Conservation (phyloP, 2,329 filamentous ascomycete genomes). For the Teratosphaeria pseudoeucalypti region DNA sequence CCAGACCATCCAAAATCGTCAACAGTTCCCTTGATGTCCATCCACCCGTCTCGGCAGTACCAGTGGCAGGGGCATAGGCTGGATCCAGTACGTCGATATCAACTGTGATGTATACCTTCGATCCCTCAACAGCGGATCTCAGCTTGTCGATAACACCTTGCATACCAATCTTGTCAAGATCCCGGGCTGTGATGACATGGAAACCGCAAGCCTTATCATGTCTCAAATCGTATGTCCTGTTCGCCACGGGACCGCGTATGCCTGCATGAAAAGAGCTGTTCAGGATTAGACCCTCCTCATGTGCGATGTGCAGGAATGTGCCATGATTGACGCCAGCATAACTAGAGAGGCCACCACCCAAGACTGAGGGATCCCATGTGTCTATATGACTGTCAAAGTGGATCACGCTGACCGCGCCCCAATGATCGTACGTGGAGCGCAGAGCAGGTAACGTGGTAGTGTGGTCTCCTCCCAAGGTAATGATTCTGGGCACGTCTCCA, state of each 20-base stretch:
- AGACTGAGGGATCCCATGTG: constrained; percentile 46
- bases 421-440: constrained; percentile 39
- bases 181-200: constrained; percentile 45
- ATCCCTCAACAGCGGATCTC: constrained; percentile 40
- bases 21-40: constrained; percentile 52
- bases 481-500: constrained; percentile 39
- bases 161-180: constrained; percentile 41
- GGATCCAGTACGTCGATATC: constrained; percentile 50
- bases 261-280: constrained; percentile 54
- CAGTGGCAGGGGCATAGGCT: constrained; percentile 45
- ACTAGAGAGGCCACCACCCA: constrained; percentile 49
- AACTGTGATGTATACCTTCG: constrained; percentile 46
- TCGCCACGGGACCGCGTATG: constrained; percentile 45
- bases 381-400: constrained; percentile 47
- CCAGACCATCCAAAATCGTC: constrained; percentile 49
- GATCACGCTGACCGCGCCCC: constrained; percentile 47
- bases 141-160: constrained; percentile 38
- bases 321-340: constrained; percentile 53
- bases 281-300: constrained; percentile 49
- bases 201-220: constrained; percentile 53
- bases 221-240: constrained; percentile 40
- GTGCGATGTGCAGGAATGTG: constrained; percentile 52
- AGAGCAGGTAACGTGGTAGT: constrained; percentile 45
- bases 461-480: constrained; percentile 47
- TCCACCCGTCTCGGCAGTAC: constrained; percentile 51